A percentile compares a stretch with the other conserved stretches of the same genome.
Evolutionary conservation across 768 basidiomycete genomes (phyloP).

Genomic region (Amanita subjunquillea): DNA sequence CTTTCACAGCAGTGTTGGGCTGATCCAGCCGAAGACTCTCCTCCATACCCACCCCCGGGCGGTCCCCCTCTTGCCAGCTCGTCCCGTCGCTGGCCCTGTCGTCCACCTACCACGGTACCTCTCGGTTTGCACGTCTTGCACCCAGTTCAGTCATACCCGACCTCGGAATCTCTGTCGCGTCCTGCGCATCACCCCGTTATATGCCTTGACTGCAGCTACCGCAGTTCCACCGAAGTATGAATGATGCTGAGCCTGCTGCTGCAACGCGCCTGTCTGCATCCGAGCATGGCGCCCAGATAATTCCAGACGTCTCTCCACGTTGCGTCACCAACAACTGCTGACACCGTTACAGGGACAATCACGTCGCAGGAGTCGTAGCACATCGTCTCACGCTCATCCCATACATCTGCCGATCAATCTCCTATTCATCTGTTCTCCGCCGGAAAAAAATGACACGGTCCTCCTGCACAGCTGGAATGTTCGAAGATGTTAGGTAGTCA

Average conservation of each 20-base stretch:
- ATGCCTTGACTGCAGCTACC: too few species aligned
- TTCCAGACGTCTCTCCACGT: neutral
- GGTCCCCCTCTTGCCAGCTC: too few species aligned
- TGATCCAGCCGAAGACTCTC: too few species aligned
- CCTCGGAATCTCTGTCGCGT: too few species aligned
- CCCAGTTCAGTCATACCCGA: too few species aligned
- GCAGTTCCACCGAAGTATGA: too few species aligned
- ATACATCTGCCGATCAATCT: slow-evolving; percentile 56
- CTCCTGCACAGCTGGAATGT: slow-evolving; percentile 48
- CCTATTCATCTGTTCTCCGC: slow-evolving; percentile 61
- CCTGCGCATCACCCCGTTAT: too few species aligned
- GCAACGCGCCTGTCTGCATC: neutral
- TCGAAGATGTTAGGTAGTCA: slow-evolving; percentile 37
- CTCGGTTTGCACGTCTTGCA: too few species aligned
- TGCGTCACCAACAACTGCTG: neutral
- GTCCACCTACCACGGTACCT: too few species aligned
- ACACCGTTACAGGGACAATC: slow-evolving; percentile 40
- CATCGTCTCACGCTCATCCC: slow-evolving; percentile 63
- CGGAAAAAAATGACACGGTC: slow-evolving; percentile 44
- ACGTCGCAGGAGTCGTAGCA: slow-evolving; percentile 52
- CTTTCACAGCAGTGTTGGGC: too few species aligned
- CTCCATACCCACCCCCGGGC: too few species aligned
- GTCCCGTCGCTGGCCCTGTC: too few species aligned
- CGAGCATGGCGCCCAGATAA: neutral
- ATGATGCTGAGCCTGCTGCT: neutral